Percentiles rank a stretch among this genome's conserved stretches.
Conservation (phyloP, 495 filamentous ascomycete genomes). For the Penicillium egyptiacum region DNA sequence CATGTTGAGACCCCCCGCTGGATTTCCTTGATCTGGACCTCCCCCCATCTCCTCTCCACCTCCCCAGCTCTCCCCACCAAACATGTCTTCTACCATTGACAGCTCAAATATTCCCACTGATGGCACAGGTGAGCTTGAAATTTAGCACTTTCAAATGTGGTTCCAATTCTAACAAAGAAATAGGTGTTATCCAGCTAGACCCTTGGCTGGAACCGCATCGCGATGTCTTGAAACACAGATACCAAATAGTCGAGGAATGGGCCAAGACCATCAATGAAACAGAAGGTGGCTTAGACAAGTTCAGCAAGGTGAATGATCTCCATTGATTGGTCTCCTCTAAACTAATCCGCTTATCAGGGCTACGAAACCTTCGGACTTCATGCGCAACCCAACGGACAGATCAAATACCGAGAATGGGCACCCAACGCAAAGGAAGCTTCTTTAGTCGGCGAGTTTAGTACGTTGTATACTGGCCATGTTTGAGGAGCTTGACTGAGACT, state of each 20-base stretch:
- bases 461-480: conserved; percentile 21
- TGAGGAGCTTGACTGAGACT: conserved; percentile 33
- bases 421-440: conserved; percentile 81
- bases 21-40: conserved; percentile 13
- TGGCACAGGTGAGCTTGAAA: conserved; percentile 5
- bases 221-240: conserved; percentile 72
- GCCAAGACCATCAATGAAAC: conserved; percentile 75
- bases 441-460: conserved; percentile 97
- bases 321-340: neutral
- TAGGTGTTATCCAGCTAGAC: conserved; percentile 84
- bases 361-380: conserved; percentile 84
- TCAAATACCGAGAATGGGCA: conserved; percentile 94
- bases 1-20: conserved; percentile 13
- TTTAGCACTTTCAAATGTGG: neutral
- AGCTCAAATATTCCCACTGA: conserved; percentile 7
- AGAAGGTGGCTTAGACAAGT: conserved; percentile 90
- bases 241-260: conserved; percentile 81
- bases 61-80: conserved; percentile 5
- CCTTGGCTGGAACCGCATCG: conserved; percentile 87
- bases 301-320: conserved; percentile 66
- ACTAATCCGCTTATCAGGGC: conserved; percentile 46
- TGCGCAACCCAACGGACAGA: conserved; percentile 74
- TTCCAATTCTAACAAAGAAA: neutral
- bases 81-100: conserved; percentile 10
- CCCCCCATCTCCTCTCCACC: neutral